Conservation (phyloP, 148 eudicot species). For the Amaranthus palmeri region DNA sequence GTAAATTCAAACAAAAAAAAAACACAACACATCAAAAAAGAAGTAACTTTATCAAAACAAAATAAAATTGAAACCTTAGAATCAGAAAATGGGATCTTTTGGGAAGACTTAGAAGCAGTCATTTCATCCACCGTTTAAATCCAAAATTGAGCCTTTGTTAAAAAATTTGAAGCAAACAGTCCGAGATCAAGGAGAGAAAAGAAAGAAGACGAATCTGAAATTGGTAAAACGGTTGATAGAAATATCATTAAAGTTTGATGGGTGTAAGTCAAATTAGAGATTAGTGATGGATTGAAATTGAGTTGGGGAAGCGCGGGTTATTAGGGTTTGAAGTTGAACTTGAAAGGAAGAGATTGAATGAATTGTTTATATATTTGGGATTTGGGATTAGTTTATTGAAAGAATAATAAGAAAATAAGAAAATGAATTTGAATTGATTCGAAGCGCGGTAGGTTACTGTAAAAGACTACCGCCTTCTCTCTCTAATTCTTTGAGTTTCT, state of each 20-base stretch:
- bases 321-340: slow-evolving; percentile 19
- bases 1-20: neutral
- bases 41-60: neutral
- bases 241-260: neutral
- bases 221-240: slow-evolving; percentile 18
- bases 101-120: slow-evolving; percentile 1
- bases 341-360: too few species aligned
- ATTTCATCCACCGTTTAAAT: slow-evolving; percentile 26
- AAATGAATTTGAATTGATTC: neutral
- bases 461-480: neutral
- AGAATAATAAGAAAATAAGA: neutral
- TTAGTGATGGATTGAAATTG: slow-evolving; percentile 1
- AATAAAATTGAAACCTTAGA: slow-evolving; percentile 32
- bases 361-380: too few species aligned
- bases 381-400: neutral
- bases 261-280: slow-evolving; percentile 9
- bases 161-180: slow-evolving; percentile 3
- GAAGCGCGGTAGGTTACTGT: slow-evolving; percentile 23
- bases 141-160: slow-evolving; percentile 9
- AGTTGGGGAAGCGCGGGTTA: slow-evolving; percentile 22
- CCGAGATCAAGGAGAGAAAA: slow-evolving; percentile 5
- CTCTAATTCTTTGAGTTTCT: neutral
- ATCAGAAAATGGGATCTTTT: slow-evolving; percentile 26
- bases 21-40: neutral
- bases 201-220: slow-evolving; percentile 7